Evolutionary conservation across 2,329 filamentous ascomycete genomes (phyloP).

Genomic region (Xylaria sp.): DNA sequence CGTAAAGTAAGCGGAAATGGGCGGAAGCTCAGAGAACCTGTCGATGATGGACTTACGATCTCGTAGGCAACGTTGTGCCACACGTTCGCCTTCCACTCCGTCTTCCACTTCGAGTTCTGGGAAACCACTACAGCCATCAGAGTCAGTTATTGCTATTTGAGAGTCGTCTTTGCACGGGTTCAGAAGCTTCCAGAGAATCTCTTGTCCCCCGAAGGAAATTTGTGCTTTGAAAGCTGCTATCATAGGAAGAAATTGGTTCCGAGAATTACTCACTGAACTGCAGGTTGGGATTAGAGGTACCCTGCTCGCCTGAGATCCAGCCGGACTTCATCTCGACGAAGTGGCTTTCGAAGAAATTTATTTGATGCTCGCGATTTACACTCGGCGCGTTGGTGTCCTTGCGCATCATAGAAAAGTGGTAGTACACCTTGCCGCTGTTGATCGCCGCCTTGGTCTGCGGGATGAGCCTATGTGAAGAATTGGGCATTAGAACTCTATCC

Average conservation of each 20-base stretch:
- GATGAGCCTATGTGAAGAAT: constrained; percentile 59
- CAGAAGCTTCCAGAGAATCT: too few relatives aligned
- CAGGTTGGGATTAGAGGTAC: constrained; percentile 61
- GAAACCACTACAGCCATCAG: too few relatives aligned
- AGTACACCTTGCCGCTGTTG: constrained; percentile 72
- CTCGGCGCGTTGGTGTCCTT: constrained; percentile 68
- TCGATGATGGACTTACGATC: constrained; percentile 54
- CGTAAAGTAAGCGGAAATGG: too few relatives aligned
- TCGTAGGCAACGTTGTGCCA: constrained; percentile 83
- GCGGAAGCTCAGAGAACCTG: not conserved
- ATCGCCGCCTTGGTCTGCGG: constrained; percentile 75
- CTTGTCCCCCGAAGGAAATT: too few relatives aligned
- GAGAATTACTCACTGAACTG: too few relatives aligned
- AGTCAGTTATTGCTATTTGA: too few relatives aligned
- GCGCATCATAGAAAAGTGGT: constrained; percentile 76
- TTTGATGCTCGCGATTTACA: constrained; percentile 73
- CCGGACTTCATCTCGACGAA: constrained; percentile 82
- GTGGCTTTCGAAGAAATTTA: constrained; percentile 71
- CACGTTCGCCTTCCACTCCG: constrained; percentile 67
- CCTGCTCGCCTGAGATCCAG: constrained; percentile 62
- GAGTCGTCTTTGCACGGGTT: too few relatives aligned
- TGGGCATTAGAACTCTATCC: not conserved
- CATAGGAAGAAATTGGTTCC: too few relatives aligned
- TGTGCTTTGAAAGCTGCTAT: too few relatives aligned
- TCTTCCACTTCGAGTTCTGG: constrained; percentile 71